Percentiles rank a stretch among this genome's conserved stretches.
Conservation (phyloP, 2,329 filamentous ascomycete genomes). For the Orbilia brochopaga region DNA sequence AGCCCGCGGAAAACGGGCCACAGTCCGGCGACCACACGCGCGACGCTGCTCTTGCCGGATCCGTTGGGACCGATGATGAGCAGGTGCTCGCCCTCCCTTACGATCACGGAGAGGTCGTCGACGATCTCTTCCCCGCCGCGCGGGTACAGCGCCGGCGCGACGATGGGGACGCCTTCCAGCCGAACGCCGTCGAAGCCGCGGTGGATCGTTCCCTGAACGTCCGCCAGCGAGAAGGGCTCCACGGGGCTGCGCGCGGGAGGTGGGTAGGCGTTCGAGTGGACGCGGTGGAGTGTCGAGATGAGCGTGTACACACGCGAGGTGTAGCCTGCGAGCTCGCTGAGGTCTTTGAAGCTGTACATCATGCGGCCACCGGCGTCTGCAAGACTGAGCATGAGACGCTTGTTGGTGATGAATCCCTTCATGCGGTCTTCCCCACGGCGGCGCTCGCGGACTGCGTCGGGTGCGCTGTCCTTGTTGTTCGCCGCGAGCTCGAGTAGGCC, state of each 20-base stretch:
- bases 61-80: slow-evolving; percentile 95
- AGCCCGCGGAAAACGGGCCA: slow-evolving; percentile 97
- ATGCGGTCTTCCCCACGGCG: slow-evolving; percentile 68
- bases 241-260: slow-evolving; percentile 69
- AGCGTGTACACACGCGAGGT: slow-evolving; percentile 95
- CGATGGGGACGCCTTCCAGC: slow-evolving; percentile 88
- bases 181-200: slow-evolving; percentile 94
- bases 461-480: slow-evolving; percentile 53
- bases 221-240: slow-evolving; percentile 86
- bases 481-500: slow-evolving; percentile 71
- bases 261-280: slow-evolving; percentile 88
- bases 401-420: slow-evolving; percentile 99
- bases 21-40: slow-evolving; percentile 84
- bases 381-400: slow-evolving; percentile 94
- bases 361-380: slow-evolving; percentile 95
- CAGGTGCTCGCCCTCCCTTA: slow-evolving; percentile 88
- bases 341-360: slow-evolving; percentile 99
- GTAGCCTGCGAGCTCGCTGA: slow-evolving; percentile 93
- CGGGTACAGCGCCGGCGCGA: slow-evolving; percentile 86
- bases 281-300: slow-evolving; percentile 90
- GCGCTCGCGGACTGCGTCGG: slow-evolving; percentile 69
- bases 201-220: slow-evolving; percentile 91
- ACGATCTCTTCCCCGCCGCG: slow-evolving; percentile 89
- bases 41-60: slow-evolving; percentile 87
- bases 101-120: slow-evolving; percentile 84